Percentiles rank a stretch among this genome's conserved stretches.
phyloP scores from a whole-genome alignment of 805 yeast genomes.

The Saccharomyces mikatae region DNA sequence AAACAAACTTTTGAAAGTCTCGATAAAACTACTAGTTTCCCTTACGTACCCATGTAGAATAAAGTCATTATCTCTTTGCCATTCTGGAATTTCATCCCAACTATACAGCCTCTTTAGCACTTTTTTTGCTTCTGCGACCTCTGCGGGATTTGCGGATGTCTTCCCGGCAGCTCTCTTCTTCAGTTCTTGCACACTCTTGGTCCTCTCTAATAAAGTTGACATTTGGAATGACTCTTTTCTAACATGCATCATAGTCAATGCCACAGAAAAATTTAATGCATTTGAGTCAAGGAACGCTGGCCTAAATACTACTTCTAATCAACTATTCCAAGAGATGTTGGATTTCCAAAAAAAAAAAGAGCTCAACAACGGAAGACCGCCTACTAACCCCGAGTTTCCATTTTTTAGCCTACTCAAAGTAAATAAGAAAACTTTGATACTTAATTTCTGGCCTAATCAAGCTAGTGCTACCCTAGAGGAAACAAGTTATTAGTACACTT shows the following conservation, averaged over 20 bases:
- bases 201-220: neutral
- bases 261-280: neutral
- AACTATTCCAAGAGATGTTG: neutral
- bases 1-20: constrained; percentile 41
- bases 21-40: constrained; percentile 40
- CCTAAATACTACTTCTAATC: neutral
- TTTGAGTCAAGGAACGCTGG: neutral
- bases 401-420: neutral
- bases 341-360: neutral
- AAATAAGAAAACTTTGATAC: neutral
- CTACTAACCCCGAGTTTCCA: neutral
- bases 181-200: neutral
- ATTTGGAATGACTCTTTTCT: neutral
- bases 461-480: neutral
- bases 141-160: neutral
- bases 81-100: constrained; percentile 50
- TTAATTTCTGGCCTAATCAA: neutral
- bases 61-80: constrained; percentile 69
- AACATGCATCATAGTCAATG: neutral
- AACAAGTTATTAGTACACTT: neutral
- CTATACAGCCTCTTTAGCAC: constrained; percentile 11
- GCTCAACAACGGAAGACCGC: neutral
- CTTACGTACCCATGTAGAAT: constrained; percentile 56
- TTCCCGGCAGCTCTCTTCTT: neutral
- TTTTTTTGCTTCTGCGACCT: constrained; percentile 1